phyloP scores from a whole-genome alignment of 2,329 filamentous ascomycete species.

The Uncinocarpus reesii region DNA sequence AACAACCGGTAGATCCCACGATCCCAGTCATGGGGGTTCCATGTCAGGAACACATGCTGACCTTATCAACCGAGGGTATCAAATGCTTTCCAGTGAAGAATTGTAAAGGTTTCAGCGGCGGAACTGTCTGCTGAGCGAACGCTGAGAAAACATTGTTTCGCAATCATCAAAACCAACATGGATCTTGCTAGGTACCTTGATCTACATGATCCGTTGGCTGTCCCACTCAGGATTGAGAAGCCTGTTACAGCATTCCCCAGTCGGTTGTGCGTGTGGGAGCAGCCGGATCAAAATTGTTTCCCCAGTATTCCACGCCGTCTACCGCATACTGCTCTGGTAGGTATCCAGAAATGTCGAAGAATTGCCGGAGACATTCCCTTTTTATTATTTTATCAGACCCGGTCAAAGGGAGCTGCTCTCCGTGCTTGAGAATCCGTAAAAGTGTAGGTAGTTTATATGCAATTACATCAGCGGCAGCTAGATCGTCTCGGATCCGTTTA shows the following conservation, averaged over 20 bases:
- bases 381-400: constrained; percentile 9
- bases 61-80: no score
- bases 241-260: neutral
- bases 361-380: constrained; percentile 6
- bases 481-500: constrained; percentile 11
- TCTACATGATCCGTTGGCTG: no score
- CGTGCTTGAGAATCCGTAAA: constrained; percentile 12
- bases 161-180: no score
- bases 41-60: no score
- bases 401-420: constrained; percentile 11
- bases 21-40: no score
- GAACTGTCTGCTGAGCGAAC: no score
- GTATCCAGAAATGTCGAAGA: constrained; percentile 9
- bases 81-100: no score
- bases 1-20: no score
- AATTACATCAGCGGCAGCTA: constrained; percentile 3
- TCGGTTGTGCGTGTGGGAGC: neutral
- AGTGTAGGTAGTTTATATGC: constrained; percentile 14
- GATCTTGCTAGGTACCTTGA: no score
- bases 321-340: constrained; percentile 1
- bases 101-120: no score
- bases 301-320: constrained; percentile 7
- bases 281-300: neutral
- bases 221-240: no score
- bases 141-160: no score